Evolutionary conservation across 352 stramenopile genomes (phyloP).

Genomic region (Phytophthora syringae): DNA sequence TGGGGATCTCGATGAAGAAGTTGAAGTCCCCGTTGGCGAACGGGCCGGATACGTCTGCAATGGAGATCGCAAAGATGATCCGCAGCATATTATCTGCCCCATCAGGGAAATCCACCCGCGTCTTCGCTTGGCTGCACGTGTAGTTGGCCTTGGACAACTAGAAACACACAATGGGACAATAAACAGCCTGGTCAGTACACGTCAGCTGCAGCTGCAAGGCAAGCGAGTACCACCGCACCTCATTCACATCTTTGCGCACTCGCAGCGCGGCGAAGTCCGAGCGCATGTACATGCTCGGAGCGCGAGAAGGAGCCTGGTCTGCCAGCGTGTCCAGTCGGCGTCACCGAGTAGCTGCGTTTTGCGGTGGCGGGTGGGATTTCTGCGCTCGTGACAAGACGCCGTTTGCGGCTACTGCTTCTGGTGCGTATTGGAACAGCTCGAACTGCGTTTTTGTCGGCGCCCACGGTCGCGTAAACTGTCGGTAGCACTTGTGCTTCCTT

Average conservation of each 20-base stretch:
- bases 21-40: conserved; percentile 88
- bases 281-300: conserved; percentile 63
- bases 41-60: conserved; percentile 71
- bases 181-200: conserved; percentile 7
- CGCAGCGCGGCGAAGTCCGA: conserved; percentile 81
- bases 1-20: conserved; percentile 88
- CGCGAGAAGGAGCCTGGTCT: conserved; percentile 10
- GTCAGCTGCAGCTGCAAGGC: background rate
- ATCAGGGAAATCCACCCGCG: conserved; percentile 86
- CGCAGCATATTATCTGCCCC: conserved; percentile 82
- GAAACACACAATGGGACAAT: conserved; percentile 15
- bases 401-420: background rate
- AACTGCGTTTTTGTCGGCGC: background rate
- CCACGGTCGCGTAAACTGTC: background rate
- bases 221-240: conserved; percentile 39
- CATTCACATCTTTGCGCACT: conserved; percentile 88
- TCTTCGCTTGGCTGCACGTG: conserved; percentile 76
- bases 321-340: conserved; percentile 10
- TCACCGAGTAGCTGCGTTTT: background rate
- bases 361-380: background rate
- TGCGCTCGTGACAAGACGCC: background rate
- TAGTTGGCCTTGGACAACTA: conserved; percentile 86
- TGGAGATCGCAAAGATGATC: conserved; percentile 83
- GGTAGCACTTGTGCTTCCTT: background rate
- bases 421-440: background rate